Conservation (phyloP, 192 early-diverging fungal species). For the Coemansia sp. region DNA sequence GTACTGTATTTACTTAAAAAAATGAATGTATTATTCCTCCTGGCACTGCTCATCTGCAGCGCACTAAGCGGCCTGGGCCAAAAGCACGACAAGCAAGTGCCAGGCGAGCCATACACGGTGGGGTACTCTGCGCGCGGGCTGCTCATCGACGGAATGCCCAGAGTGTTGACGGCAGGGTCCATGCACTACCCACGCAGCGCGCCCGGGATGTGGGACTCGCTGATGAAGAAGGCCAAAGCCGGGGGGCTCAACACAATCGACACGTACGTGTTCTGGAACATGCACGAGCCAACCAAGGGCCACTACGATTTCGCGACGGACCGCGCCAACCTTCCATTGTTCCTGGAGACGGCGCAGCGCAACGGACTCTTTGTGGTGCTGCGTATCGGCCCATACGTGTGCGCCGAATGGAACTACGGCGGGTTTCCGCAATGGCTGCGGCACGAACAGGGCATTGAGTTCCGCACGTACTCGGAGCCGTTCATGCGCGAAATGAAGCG, state of each 20-base stretch:
- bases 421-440: conserved; percentile 65
- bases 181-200: conserved; percentile 67
- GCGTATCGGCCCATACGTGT: conserved; percentile 66
- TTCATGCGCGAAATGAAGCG: conserved; percentile 53
- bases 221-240: conserved; percentile 56
- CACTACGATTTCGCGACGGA: conserved; percentile 61
- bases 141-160: conserved; percentile 40
- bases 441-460: conserved; percentile 52
- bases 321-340: conserved; percentile 58
- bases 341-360: conserved; percentile 50
- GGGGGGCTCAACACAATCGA: conserved; percentile 65
- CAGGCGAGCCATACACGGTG: conserved; percentile 36
- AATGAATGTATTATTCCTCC: background rate
- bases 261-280: conserved; percentile 72
- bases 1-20: background rate
- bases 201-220: conserved; percentile 59
- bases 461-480: conserved; percentile 56
- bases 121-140: conserved; percentile 39
- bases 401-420: conserved; percentile 65
- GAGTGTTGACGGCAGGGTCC: conserved; percentile 52
- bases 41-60: background rate
- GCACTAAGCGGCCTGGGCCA: background rate
- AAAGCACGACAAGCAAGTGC: conserved; percentile 13
- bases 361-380: conserved; percentile 61
- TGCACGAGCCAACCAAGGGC: conserved; percentile 60